Conservation (phyloP, 148 eudicot species). For the Cornus florida region DNA sequence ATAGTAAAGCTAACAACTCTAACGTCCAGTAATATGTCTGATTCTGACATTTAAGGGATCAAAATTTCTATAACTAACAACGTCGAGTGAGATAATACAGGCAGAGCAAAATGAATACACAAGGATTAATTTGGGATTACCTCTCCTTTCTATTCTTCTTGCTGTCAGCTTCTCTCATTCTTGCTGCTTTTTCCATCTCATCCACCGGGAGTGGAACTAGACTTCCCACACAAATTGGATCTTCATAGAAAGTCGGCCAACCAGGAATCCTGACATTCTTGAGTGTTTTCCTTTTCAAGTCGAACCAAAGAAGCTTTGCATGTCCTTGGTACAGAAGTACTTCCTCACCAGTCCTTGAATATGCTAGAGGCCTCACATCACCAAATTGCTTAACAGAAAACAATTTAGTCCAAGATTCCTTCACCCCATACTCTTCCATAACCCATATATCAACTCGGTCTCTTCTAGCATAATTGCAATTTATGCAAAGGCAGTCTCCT, state of each 20-base stretch:
- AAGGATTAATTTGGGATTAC: neutral
- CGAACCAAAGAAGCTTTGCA: slow-evolving; percentile 30
- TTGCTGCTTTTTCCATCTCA: slow-evolving; percentile 4
- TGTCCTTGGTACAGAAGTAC: slow-evolving; percentile 33
- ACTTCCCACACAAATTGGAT: slow-evolving; percentile 15
- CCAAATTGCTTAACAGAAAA: slow-evolving; percentile 26
- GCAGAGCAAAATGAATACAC: neutral
- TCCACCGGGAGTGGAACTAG: slow-evolving; percentile 30
- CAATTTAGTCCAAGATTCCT: neutral
- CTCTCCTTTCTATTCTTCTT: neutral
- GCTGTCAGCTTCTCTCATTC: slow-evolving; percentile 10
- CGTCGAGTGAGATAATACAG: neutral
- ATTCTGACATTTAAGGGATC: too few species aligned
- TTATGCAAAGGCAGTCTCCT: slow-evolving; percentile 21
- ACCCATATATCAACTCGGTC: slow-evolving; percentile 38
- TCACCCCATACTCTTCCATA: slow-evolving; percentile 40
- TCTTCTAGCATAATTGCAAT: slow-evolving; percentile 8
- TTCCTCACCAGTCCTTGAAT: slow-evolving; percentile 29
- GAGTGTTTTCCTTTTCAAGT: slow-evolving; percentile 14
- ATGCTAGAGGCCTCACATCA: slow-evolving; percentile 27
- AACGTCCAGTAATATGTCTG: neutral
- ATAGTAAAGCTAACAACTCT: neutral
- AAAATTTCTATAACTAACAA: slow-evolving; percentile 1
- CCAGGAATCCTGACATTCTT: slow-evolving; percentile 14
- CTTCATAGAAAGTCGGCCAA: neutral